Evolutionary conservation across 2,329 filamentous ascomycete genomes (phyloP).

Genomic region (Trichoderma gracile): DNA sequence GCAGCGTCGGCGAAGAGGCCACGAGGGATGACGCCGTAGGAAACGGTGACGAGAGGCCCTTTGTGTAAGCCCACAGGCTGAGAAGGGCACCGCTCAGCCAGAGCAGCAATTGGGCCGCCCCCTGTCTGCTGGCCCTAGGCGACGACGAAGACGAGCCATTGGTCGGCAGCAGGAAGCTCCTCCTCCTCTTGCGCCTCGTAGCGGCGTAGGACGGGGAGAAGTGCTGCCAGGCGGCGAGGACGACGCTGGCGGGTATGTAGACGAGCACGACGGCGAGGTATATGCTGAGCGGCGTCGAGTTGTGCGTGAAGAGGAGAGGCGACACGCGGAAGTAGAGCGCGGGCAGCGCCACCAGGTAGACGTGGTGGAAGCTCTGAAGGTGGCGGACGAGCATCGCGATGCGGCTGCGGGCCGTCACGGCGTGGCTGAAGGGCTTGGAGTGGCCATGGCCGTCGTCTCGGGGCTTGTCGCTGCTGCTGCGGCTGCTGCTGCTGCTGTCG

Average conservation of each 20-base stretch:
- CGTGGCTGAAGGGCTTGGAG: conserved; percentile 1
- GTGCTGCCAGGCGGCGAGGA: conserved; percentile 18
- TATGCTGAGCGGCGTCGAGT: conserved; percentile 22
- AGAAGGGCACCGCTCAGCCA: conserved; percentile 24
- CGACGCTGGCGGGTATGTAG: conserved; percentile 21
- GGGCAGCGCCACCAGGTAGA: conserved; percentile 17
- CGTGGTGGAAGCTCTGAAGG: conserved; percentile 6
- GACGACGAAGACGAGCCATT: not conserved
- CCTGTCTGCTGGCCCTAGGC: not conserved
- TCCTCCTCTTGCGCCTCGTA: conserved; percentile 21
- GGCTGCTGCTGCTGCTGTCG: not conserved
- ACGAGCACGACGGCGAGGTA: conserved; percentile 25
- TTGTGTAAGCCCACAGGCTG: conserved; percentile 23
- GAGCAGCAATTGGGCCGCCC: not conserved
- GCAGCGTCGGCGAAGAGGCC: conserved; percentile 22
- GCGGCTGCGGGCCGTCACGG: conserved; percentile 2
- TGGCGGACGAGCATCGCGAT: conserved; percentile 13
- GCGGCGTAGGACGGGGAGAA: conserved; percentile 6
- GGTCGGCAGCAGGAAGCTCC: conserved; percentile 12
- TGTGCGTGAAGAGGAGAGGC: conserved; percentile 25
- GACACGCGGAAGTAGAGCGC: conserved; percentile 25
- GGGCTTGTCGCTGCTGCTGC: not conserved
- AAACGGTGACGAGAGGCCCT: conserved; percentile 24
- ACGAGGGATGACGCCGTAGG: conserved; percentile 23
- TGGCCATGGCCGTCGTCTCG: conserved; percentile 1